phyloP scores from a whole-genome alignment of 768 basidiomycete genomes.

The Phylloporus sp. region DNA sequence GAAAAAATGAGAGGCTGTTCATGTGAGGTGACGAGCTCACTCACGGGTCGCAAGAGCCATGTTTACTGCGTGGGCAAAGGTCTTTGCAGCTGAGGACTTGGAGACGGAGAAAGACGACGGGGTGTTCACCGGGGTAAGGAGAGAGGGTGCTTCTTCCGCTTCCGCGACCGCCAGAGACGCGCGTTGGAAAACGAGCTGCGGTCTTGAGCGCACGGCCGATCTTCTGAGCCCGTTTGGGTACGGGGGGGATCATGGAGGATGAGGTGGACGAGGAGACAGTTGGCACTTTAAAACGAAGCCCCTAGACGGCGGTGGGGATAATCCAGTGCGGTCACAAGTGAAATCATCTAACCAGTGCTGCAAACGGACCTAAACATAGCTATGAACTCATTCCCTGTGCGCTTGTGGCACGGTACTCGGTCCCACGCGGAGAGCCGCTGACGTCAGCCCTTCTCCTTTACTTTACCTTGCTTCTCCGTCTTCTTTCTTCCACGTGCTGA shows the following conservation, averaged over 20 bases:
- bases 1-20: not conserved
- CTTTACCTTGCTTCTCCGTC: no score
- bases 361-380: no score
- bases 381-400: no score
- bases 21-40: conserved; percentile 26
- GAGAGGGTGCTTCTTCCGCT: conserved; percentile 33
- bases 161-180: conserved; percentile 39
- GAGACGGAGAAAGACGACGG: conserved; percentile 61
- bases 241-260: conserved; percentile 27
- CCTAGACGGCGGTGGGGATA: no score
- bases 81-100: conserved; percentile 63
- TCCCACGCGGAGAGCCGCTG: no score
- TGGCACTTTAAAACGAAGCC: conserved; percentile 12
- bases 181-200: conserved; percentile 51
- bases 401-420: no score
- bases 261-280: not conserved
- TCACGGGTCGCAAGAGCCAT: conserved; percentile 74
- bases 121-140: conserved; percentile 57
- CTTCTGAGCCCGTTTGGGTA: conserved; percentile 43
- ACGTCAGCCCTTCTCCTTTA: no score
- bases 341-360: no score
- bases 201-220: conserved; percentile 56
- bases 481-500: no score
- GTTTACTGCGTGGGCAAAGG: conserved; percentile 59
- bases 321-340: no score